A percentile compares a stretch with the other conserved stretches of the same genome.
phyloP scores from a whole-genome alignment of 345 rosid genomes.

The Heritiera littoralis region DNA sequence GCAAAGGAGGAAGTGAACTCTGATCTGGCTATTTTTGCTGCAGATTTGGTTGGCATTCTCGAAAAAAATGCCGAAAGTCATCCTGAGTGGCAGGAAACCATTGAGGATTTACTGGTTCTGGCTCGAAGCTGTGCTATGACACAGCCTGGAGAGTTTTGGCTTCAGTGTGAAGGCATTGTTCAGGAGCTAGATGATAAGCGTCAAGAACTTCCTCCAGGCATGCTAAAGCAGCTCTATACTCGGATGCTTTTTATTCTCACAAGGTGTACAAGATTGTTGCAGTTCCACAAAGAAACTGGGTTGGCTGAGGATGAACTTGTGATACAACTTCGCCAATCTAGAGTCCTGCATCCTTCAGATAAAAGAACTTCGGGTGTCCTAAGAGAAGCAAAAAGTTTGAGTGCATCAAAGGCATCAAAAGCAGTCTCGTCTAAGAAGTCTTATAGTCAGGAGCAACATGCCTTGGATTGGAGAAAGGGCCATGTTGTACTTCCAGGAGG shows the following conservation, averaged over 20 bases:
- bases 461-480: slow-evolving; percentile 69
- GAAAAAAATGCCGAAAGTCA: slow-evolving; percentile 96
- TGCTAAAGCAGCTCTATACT: slow-evolving; percentile 89
- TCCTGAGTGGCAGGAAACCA: slow-evolving; percentile 94
- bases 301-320: slow-evolving; percentile 75
- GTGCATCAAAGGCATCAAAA: slow-evolving; percentile 43
- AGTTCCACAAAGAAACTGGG: slow-evolving; percentile 97
- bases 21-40: slow-evolving; percentile 95
- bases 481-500: slow-evolving; percentile 41
- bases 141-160: slow-evolving; percentile 96
- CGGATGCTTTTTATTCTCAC: slow-evolving; percentile 98
- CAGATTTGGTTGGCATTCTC: slow-evolving; percentile 94
- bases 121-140: slow-evolving; percentile 98
- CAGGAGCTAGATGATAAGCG: slow-evolving; percentile 98
- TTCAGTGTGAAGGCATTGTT: slow-evolving; percentile 98
- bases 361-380: slow-evolving; percentile 49
- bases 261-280: slow-evolving; percentile 94
- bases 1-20: slow-evolving; percentile 99
- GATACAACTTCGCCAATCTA: slow-evolving; percentile 76
- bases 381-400: slow-evolving; percentile 64
- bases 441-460: slow-evolving; percentile 93
- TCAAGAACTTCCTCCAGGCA: slow-evolving; percentile 94
- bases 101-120: slow-evolving; percentile 90
- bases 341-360: slow-evolving; percentile 73
- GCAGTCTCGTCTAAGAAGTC: slow-evolving; percentile 66